Percentiles rank a stretch among this genome's conserved stretches.
Evolutionary conservation across 139 green algal species (phyloP).

Genomic region (Desmodesmus armatus): DNA sequence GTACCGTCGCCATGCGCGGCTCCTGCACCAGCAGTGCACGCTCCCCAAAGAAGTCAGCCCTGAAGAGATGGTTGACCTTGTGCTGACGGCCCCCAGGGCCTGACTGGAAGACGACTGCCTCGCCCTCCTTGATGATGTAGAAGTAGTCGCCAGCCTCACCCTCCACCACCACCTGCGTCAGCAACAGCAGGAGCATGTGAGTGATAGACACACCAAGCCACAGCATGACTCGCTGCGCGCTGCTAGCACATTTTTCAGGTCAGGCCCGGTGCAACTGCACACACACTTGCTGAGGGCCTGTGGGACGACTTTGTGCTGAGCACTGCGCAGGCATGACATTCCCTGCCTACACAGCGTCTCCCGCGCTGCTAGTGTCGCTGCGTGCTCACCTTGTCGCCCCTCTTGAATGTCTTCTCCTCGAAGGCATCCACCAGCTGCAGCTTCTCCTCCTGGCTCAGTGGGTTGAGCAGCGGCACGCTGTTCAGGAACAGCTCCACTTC

Average conservation of each 20-base stretch:
- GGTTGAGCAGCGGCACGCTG: conserved; percentile 83
- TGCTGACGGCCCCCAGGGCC: conserved; percentile 51
- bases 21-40: conserved; percentile 82
- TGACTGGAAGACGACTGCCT: conserved; percentile 88
- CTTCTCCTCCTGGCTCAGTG: conserved; percentile 84
- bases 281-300: no score
- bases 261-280: no score
- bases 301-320: no score
- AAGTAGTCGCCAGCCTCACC: conserved; percentile 89
- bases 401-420: conserved; percentile 61
- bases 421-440: conserved; percentile 84
- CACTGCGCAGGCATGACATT: no score
- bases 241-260: no score
- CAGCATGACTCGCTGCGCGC: no score
- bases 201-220: no score
- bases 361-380: neutral
- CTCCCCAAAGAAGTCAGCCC: conserved; percentile 95
- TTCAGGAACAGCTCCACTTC: conserved; percentile 95
- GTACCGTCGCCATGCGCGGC: conserved; percentile 48
- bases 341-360: no score
- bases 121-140: conserved; percentile 96
- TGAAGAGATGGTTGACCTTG: conserved; percentile 95
- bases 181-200: no score
- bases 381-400: conserved; percentile 24
- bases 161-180: conserved; percentile 71